Evolutionary conservation across 2,329 filamentous ascomycete species (phyloP).

Genomic region (Paramyrothecium sp.): DNA sequence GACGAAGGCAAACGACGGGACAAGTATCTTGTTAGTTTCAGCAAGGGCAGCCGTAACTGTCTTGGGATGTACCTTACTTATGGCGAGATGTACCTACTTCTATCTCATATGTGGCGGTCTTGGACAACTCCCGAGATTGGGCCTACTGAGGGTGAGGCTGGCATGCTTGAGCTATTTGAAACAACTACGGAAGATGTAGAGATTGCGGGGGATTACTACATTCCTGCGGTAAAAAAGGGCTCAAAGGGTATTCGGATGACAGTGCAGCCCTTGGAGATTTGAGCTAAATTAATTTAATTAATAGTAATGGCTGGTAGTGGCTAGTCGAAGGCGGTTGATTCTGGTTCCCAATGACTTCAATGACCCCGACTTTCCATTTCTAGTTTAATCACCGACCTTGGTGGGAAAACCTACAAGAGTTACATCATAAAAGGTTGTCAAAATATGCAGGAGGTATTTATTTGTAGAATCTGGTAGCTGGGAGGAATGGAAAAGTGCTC

Average conservation of each 20-base stretch:
- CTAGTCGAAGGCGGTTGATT: too few species aligned
- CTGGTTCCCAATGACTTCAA: too few species aligned
- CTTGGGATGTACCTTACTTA: conserved; percentile 9
- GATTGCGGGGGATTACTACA: background rate
- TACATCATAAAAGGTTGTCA: too few species aligned
- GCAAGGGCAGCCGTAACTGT: conserved; percentile 7
- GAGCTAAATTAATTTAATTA: too few species aligned
- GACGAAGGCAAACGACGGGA: background rate
- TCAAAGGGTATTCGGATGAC: background rate
- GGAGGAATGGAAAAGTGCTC: too few species aligned
- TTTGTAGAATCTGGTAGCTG: too few species aligned
- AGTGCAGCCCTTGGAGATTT: background rate
- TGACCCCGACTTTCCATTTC: too few species aligned
- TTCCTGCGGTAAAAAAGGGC: background rate
- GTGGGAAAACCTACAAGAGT: too few species aligned
- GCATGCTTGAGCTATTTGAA: background rate
- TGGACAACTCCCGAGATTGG: background rate
- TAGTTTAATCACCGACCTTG: too few species aligned
- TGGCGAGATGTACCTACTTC: conserved; percentile 3
- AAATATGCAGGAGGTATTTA: too few species aligned
- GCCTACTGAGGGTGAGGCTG: background rate
- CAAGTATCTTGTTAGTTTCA: conserved; percentile 3
- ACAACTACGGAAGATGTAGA: background rate
- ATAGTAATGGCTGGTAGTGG: too few species aligned
- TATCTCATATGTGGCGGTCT: background rate